These are phyloP conservation scores for Elaeis guineensis DNA, from an alignment of 176 grass and related monocot species.

Conservation along the genomic window DNA sequence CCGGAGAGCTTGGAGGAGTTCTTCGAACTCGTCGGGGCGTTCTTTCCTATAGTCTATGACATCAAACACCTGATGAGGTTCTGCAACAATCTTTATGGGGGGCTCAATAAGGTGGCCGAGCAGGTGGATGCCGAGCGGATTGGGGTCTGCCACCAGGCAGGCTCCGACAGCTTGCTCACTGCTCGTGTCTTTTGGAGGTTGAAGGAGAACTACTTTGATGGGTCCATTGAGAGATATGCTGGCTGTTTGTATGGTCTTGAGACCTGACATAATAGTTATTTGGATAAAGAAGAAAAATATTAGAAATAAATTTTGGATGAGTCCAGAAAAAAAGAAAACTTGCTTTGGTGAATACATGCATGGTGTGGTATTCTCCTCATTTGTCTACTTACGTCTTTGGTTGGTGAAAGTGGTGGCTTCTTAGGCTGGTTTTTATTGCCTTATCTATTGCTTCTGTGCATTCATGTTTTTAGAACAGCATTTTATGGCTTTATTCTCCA, in stretches of 20 bases:
- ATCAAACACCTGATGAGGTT: constrained; percentile 13
- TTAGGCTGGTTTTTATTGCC: too few species aligned
- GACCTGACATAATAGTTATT: too few species aligned
- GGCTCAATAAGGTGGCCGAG: constrained; percentile 7
- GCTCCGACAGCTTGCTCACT: constrained; percentile 15
- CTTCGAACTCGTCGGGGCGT: neutral
- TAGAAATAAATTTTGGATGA: too few species aligned
- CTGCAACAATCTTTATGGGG: constrained; percentile 8
- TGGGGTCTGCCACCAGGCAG: constrained; percentile 8
- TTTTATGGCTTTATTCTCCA: too few species aligned
- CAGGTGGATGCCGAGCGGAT: constrained; percentile 4
- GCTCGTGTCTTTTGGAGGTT: constrained; percentile 8
- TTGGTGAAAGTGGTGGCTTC: too few species aligned
- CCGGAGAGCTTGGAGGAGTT: neutral
- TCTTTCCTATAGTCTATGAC: constrained; percentile 8
- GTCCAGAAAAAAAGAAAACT: too few species aligned
- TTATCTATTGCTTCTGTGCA: too few species aligned
- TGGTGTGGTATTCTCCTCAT: too few species aligned
- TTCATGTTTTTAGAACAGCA: too few species aligned
- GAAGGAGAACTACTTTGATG: neutral
- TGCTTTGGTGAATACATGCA: too few species aligned
- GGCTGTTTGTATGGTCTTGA: constrained; percentile 6
- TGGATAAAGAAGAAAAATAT: too few species aligned
- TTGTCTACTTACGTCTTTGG: too few species aligned
- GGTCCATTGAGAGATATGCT: constrained; percentile 9